These are phyloP conservation scores for Phoenix dactylifera DNA, from an alignment of 176 grass and related monocot species.

Conservation along the genomic window DNA sequence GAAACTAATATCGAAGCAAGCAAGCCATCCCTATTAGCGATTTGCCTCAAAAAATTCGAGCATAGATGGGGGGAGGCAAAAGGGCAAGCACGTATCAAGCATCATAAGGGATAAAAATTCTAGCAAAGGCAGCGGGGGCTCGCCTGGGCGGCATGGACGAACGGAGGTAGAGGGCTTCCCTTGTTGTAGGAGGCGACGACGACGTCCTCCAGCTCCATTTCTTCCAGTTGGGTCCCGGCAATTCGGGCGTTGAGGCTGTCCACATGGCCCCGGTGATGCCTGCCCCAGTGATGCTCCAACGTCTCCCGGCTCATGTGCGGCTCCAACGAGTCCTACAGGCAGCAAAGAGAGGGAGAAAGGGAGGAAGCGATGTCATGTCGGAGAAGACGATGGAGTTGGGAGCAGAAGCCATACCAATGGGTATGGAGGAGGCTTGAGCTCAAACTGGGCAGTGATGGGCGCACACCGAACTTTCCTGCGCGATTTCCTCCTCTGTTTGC, in stretches of 20 bases:
- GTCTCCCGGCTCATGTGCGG: constrained; percentile 78
- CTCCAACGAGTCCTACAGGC: constrained; percentile 50
- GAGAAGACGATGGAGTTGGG: background rate
- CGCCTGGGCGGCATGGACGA: constrained; percentile 76
- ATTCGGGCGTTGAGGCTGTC: constrained; percentile 62
- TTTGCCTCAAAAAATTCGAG: too few relatives aligned
- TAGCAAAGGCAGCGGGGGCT: background rate
- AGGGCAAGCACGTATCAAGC: too few relatives aligned
- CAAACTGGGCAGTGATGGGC: constrained; percentile 24
- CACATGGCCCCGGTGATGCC: constrained; percentile 49
- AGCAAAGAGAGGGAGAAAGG: background rate
- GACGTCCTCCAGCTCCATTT: constrained; percentile 59
- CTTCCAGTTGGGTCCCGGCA: constrained; percentile 55
- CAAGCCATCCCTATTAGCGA: too few relatives aligned
- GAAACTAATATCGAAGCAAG: too few relatives aligned
- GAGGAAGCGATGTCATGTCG: background rate
- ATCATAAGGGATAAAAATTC: too few relatives aligned
- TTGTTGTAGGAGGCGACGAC: constrained; percentile 64
- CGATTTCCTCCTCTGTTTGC: too few relatives aligned
- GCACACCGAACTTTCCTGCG: background rate
- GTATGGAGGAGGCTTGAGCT: constrained; percentile 58
- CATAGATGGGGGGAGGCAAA: too few relatives aligned
- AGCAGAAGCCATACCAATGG: constrained; percentile 19
- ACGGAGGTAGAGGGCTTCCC: constrained; percentile 57
- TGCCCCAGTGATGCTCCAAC: constrained; percentile 60